Percentiles rank a stretch among this genome's conserved stretches.
These are phyloP conservation scores for Afroboletus lepidellus DNA, from an alignment of 1,284 basidiomycete genomes.

Conservation along the genomic window DNA sequence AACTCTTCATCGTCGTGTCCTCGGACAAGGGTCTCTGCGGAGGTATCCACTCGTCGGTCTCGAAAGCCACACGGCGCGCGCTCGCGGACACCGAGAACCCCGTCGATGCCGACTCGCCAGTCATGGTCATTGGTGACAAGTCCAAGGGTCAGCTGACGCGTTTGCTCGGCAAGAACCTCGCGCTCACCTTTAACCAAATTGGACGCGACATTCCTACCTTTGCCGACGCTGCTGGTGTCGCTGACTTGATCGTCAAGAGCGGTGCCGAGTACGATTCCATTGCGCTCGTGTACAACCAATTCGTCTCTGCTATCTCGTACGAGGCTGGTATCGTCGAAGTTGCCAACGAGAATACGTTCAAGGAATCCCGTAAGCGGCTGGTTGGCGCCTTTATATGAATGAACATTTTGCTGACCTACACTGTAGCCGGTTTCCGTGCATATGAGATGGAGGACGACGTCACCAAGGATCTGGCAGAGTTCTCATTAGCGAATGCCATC, in stretches of 20 bases:
- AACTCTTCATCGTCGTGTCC: constrained; percentile 90
- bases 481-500: constrained; percentile 95
- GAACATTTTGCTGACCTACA: not conserved
- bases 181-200: constrained; percentile 95
- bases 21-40: constrained; percentile 99
- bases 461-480: constrained; percentile 93
- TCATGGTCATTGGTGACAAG: constrained; percentile 97
- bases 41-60: constrained; percentile 98
- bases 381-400: not conserved
- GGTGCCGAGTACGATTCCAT: constrained; percentile 88
- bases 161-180: constrained; percentile 64
- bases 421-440: constrained; percentile 76
- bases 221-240: constrained; percentile 90
- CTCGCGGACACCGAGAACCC: constrained; percentile 51
- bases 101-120: constrained; percentile 60
- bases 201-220: constrained; percentile 98
- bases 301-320: constrained; percentile 92
- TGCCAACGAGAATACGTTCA: constrained; percentile 77
- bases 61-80: constrained; percentile 82
- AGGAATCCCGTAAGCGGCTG: constrained; percentile 62
- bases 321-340: constrained; percentile 79
- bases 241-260: constrained; percentile 89
- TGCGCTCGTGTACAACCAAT: constrained; percentile 93
- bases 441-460: constrained; percentile 98
- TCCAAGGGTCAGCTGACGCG: constrained; percentile 91